These are phyloP conservation scores for Candida mattraensis DNA, from an alignment of 805 yeast species.

Conservation along the genomic window DNA sequence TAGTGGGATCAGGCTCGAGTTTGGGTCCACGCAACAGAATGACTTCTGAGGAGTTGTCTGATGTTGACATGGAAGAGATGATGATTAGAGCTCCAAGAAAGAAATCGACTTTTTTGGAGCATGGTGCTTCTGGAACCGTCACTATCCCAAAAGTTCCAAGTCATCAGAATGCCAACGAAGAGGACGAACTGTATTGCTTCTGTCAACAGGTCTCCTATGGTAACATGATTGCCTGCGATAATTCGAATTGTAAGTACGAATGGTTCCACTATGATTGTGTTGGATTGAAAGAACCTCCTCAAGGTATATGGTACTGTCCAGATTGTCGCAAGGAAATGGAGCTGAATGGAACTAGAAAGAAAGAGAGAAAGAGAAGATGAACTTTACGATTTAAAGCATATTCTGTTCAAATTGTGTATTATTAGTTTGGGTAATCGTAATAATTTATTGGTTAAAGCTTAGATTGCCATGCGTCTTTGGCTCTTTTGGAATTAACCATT, in stretches of 20 bases:
- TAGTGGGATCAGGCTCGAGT: constrained; percentile 4
- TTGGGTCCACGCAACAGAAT: constrained; percentile 17
- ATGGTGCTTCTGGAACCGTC: constrained; percentile 30
- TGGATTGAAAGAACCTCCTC: constrained; percentile 89
- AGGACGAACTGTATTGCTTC: constrained; percentile 76
- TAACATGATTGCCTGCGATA: constrained; percentile 63
- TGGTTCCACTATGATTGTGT: constrained; percentile 79
- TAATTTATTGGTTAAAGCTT: constrained; percentile 6
- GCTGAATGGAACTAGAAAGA: constrained; percentile 23
- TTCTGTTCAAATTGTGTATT: too few species aligned
- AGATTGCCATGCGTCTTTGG: constrained; percentile 51
- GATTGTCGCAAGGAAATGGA: constrained; percentile 56
- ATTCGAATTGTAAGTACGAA: constrained; percentile 57
- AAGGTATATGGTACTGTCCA: constrained; percentile 96
- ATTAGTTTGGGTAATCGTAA: too few species aligned
- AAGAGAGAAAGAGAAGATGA: constrained; percentile 25
- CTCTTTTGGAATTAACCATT: constrained; percentile 50
- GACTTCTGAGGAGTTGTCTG: constrained; percentile 22
- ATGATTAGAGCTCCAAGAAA: constrained; percentile 15
- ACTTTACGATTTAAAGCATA: too few species aligned
- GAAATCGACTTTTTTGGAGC: constrained; percentile 22
- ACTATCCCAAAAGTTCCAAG: constrained; percentile 23
- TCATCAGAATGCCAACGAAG: constrained; percentile 52
- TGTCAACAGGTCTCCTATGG: constrained; percentile 91
- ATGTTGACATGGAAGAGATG: constrained; percentile 21